Evolutionary conservation across 139 green algal genomes (phyloP), one percentile per base, ranked within the genome.

Genomic region (Chlorella vulgaris): DNA sequence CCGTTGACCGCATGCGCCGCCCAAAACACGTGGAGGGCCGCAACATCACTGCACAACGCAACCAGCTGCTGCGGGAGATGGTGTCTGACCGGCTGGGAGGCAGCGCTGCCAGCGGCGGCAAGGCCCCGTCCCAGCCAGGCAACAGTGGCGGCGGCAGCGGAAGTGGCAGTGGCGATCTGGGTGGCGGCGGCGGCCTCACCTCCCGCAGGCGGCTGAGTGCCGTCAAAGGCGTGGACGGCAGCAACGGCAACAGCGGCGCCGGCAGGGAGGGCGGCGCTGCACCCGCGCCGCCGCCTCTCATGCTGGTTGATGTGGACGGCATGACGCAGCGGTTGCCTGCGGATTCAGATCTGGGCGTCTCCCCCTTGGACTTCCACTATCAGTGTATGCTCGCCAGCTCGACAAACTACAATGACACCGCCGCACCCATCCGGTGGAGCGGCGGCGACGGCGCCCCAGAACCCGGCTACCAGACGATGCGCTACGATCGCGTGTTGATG

Each of bases 281-380:
- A n/a, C 18, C 21, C 55, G 5, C 18, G 55, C 55, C n/a, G 18
- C 55, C n/a, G 29, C 69, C 73, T 6, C 73, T 79, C 22, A 28
- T 79, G 53, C 53, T 79, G 36, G 21, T 79, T 4, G 73, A 79
- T 36, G 3, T 79, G 22, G 73, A 79, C 15, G 73, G 51, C 6
- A 60, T 79, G 2, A 79, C 73, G 5, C 36, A 55, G 36, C 36
- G 68, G 22, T 35, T 79, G 22, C 58, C 73, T 4, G 22, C 58
- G 0, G 29, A 35, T 1, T 8, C 58, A 0, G 18, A 28, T 0
- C 55, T 65, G 22, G 55, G 55, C n/a, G 62, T 79, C 35, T 26
- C 53, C 2, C 36, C 53, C 0, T 26, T 55, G 3, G 73, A 79
- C 53, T 79, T 39, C 53, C 73, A 79, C 53, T 79, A 79, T 35